Evolutionary conservation across 768 basidiomycete genomes (phyloP), one percentile per base, ranked within the genome.

Genomic region (Leccinellum rugosiceps): DNA sequence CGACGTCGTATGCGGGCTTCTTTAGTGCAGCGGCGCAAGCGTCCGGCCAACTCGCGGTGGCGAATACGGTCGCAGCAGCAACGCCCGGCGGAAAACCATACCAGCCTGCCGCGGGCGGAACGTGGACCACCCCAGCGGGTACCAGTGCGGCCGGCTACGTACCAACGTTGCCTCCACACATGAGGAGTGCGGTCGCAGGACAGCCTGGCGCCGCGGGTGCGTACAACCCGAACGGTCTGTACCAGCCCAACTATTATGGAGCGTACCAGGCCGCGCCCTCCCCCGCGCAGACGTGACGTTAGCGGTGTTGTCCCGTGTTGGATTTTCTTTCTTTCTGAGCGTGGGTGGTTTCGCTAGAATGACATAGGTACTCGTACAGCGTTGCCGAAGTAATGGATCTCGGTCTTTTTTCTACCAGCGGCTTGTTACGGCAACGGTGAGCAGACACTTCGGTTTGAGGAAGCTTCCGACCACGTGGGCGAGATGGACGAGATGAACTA

Each of bases 21-120:
- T 81, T 77, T 58, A 72, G 66, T 43, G 56, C 62, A 6, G 44
- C 60, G 43, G 57, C 68, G 54, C 73, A 75, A 30, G 34, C 68
- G 26, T 61, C 69, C 25, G 72, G 70, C 26, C 76, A 80, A 53
- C 79, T 82, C 5, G 82, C 80, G 3, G 82, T 84, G 6, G 82
- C 82, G 10, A 84, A 83, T 48, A 84, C 83, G 1, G 80, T 82
- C 25, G 61, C 79, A 23, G 62, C 66, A 43, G 55, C 66, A 23
- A 63, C 60, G 44, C 54, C 69, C 0, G 60, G 56, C 8, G 67
- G 55, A 44, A 76, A 76, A 44, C 50, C 73, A n/a, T 73, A 70
- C 55, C 65, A 71, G 19, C 67, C 72, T 13, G n/a, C 58, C 1
- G 56, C 65, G 2, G 63, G 61, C 21, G 68, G 59, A 23, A 43